Conservation (phyloP, 2,329 filamentous ascomycete genomes). For the Aspergillus ochraceus region DNA sequence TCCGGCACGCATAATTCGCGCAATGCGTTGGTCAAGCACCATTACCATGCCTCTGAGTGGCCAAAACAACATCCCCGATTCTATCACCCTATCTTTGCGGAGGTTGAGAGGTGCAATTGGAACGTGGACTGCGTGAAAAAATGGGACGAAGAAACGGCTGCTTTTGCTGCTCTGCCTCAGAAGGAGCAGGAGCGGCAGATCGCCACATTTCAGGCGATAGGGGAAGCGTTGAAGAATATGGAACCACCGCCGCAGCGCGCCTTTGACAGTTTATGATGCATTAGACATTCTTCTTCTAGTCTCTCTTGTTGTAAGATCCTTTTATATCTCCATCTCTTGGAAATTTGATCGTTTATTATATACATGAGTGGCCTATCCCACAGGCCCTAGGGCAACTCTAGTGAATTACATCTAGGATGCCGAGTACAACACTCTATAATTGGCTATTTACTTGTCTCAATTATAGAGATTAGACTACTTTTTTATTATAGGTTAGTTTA, state of each 20-base stretch:
- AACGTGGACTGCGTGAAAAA: slow-evolving; percentile 13
- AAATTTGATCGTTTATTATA: not conserved
- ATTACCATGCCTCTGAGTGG: slow-evolving; percentile 75
- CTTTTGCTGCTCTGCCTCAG: slow-evolving; percentile 7
- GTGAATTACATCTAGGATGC: too few relatives aligned
- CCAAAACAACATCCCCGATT: slow-evolving; percentile 30
- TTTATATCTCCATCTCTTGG: not conserved
- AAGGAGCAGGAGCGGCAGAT: slow-evolving; percentile 16
- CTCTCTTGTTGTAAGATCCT: not conserved
- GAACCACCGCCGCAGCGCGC: not conserved
- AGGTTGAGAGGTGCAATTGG: slow-evolving; percentile 16
- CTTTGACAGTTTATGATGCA: not conserved
- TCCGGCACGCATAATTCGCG: slow-evolving; percentile 68
- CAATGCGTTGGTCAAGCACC: slow-evolving; percentile 68
- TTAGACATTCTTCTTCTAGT: not conserved
- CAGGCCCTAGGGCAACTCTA: too few relatives aligned
- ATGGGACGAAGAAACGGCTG: slow-evolving; percentile 13
- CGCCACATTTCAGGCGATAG: not conserved
- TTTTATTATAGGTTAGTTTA: too few relatives aligned
- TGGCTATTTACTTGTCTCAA: too few relatives aligned
- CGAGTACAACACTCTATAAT: too few relatives aligned
- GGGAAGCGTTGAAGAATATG: not conserved
- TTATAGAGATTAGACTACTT: too few relatives aligned
- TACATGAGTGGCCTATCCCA: too few relatives aligned
- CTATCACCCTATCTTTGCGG: slow-evolving; percentile 12